Base-by-base conservation (phyloP, 2,329 filamentous ascomycete species). In the Periconia sp. region DNA sequence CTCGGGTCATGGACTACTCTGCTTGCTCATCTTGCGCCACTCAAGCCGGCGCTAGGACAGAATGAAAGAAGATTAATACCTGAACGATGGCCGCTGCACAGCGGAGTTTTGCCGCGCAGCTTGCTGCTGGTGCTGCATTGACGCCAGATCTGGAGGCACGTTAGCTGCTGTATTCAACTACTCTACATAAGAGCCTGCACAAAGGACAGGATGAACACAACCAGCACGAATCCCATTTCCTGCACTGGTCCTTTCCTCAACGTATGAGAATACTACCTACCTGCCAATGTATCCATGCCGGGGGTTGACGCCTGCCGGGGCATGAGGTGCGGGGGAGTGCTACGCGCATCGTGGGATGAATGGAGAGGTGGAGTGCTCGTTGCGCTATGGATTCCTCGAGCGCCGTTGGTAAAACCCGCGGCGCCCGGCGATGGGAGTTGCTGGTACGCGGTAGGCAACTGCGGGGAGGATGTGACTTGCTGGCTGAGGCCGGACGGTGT, bases 201-300 rank as follows among this genome's bases (percentile, higher is more conserved):
- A 5, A 12, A 21, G 5, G n/a, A n/a, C n/a, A n/a, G n/a, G n/a
- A n/a, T n/a, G n/a, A n/a, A n/a, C n/a, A n/a, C n/a, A n/a, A n/a
- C 12, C 33, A n/a, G n/a, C 11, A n/a, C n/a, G 21, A n/a, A 13
- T 16, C 19, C 21, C 7, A 9, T 4, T 13, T 19, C 19, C 15
- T 30, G 9, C 17, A 32, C 10, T 31, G 19, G 16, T 10, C 12
- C 15, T 23, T 13, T 30, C 8, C 23, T 13, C 28, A 11, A 11
- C 19, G 4, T 13, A 63, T 62, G 43, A 45, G 42, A 42, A 36
- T 30, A 30, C 40, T 26, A 56, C 59, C 54, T 57, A 76, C 73
- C 74, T 57, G 75, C 73, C 42, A 77, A 56, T 43, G 73, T 71
- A 42, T 78, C 75, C 72, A 78, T 76, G 32, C 73, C 69, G 21